Evolutionary conservation across 805 yeast species (phyloP), one percentile per base, ranked within the genome.

Genomic region (Schwanniomyces pseudopolymorphus): DNA sequence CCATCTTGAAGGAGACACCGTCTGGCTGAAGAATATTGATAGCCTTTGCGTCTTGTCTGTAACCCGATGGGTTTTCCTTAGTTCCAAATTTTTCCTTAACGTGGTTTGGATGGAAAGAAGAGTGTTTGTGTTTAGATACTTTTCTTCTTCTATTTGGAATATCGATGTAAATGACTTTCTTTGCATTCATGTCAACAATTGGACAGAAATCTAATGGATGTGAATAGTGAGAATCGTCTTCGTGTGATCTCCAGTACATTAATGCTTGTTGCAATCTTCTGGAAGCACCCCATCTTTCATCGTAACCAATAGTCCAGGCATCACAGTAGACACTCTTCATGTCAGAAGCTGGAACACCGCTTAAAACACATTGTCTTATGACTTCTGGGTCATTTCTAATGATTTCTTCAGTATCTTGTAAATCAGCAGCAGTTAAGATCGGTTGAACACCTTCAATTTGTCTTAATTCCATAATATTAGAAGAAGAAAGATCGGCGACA

Each of bases 161-260:
- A 67, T 87, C 94, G 55, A 87, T 84, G 64, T 66, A 84, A 54
- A 87, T 79, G 48, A 86, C 88, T 64, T 85, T 81, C 45, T 72
- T 72, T 47, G 77, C 79, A 64, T 83, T 84, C 69, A 85, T 82
- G 66, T 86, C 94, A 50, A 86, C 84, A 60, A 86, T 85, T 49
- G 94, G 94, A 57, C 90, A 81, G 73, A 87, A 86, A 65, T 87
- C 92, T 57, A 86, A 77, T 24, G 94, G 91, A 63, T 81, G 86
- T 22, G 86, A 79, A 66, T 81, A 81, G 63, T 81, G 85, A 38
- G 89, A 84, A 65, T 85, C 94, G 61, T 86, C 88, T 67, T 83
- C 89, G 60, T 82, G 72, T 11, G 81, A 72, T 71, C 90, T 78
- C 78, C 84, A 87, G 74, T 84, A 86, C 77, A 87, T 77, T 65